Conservation (phyloP, 2,329 filamentous ascomycete genomes). For the Ilyonectria sp. region DNA sequence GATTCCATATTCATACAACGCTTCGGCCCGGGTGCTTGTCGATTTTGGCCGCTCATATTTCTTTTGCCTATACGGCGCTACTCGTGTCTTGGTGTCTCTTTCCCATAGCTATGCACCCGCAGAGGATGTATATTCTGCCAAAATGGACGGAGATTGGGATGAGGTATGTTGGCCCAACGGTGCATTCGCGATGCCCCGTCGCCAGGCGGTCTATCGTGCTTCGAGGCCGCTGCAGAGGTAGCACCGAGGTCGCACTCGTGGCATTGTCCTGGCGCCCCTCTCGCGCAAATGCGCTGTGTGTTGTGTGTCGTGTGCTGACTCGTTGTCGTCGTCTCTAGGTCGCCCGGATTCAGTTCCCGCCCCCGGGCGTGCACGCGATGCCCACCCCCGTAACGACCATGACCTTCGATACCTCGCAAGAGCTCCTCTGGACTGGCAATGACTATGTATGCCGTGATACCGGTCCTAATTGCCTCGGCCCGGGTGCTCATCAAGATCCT, state of each 20-base stretch:
- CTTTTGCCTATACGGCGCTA: slow-evolving; percentile 32
- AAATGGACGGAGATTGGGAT: slow-evolving; percentile 79
- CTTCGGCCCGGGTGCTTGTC: slow-evolving; percentile 7
- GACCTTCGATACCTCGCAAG: slow-evolving; percentile 90
- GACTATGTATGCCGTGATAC: slow-evolving; percentile 77
- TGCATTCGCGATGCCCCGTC: slow-evolving; percentile 20
- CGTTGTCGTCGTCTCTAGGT: slow-evolving; percentile 66
- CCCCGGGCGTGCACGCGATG: slow-evolving; percentile 79
- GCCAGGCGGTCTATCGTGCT: slow-evolving; percentile 1
- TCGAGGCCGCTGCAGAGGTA: slow-evolving; percentile 12
- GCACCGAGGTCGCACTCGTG: slow-evolving; percentile 12
- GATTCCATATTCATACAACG: slow-evolving; percentile 15
- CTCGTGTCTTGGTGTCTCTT: slow-evolving; percentile 30
- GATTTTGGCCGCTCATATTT: slow-evolving; percentile 1
- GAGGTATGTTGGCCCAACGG: slow-evolving; percentile 64
- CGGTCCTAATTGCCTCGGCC: neutral
- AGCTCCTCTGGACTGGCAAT: slow-evolving; percentile 94
- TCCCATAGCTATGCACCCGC: slow-evolving; percentile 51
- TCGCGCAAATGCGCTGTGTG: neutral
- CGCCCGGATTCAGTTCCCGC: slow-evolving; percentile 85
- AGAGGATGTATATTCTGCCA: slow-evolving; percentile 57
- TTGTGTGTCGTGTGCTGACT: slow-evolving; percentile 27
- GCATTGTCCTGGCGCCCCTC: neutral
- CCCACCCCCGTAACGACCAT: slow-evolving; percentile 83
- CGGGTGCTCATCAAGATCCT: slow-evolving; percentile 43